These are phyloP conservation scores for Davidsoniella eucalypti DNA, from an alignment of 2,329 filamentous ascomycete species.

Conservation along the genomic window DNA sequence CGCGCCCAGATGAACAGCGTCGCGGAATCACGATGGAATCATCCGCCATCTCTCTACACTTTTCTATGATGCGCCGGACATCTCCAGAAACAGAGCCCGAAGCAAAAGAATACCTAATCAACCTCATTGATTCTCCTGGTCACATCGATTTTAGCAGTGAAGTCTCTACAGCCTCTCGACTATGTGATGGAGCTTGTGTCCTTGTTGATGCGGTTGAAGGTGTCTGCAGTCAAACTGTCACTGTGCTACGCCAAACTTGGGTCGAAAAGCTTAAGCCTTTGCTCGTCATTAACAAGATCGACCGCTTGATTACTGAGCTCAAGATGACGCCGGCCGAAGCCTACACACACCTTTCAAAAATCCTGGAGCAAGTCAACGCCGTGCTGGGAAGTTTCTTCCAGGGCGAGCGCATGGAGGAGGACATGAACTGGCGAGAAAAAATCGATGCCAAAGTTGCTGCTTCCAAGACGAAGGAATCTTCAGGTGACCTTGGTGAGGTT, in stretches of 20 bases:
- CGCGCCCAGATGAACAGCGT: conserved; percentile 84
- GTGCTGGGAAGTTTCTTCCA: conserved; percentile 96
- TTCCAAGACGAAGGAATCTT: conserved; percentile 42
- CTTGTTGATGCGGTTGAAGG: conserved; percentile 94
- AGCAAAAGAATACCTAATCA: conserved; percentile 84
- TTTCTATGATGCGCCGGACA: conserved; percentile 70
- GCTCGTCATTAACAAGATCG: conserved; percentile 96
- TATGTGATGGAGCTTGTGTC: conserved; percentile 89
- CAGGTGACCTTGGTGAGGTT: conserved; percentile 35
- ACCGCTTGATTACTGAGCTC: conserved; percentile 80
- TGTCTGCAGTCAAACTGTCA: conserved; percentile 96
- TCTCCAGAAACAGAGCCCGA: conserved; percentile 51
- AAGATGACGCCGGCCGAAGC: conserved; percentile 87
- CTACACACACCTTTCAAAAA: conserved; percentile 71
- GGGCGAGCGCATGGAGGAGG: conserved; percentile 95
- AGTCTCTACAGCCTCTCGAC: conserved; percentile 82
- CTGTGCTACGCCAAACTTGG: conserved; percentile 88
- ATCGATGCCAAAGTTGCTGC: conserved; percentile 76
- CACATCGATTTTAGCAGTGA: conserved; percentile 99
- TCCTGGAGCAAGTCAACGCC: conserved; percentile 91
- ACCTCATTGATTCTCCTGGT: conserved; percentile 92
- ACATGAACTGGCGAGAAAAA: conserved; percentile 84
- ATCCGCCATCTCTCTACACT: conserved; percentile 90
- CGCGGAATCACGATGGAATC: conserved; percentile 99
- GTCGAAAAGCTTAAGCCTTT: conserved; percentile 88